Base-by-base conservation (phyloP, 2,329 filamentous ascomycete genomes). In the Ceratocystis alfenasii region DNA sequence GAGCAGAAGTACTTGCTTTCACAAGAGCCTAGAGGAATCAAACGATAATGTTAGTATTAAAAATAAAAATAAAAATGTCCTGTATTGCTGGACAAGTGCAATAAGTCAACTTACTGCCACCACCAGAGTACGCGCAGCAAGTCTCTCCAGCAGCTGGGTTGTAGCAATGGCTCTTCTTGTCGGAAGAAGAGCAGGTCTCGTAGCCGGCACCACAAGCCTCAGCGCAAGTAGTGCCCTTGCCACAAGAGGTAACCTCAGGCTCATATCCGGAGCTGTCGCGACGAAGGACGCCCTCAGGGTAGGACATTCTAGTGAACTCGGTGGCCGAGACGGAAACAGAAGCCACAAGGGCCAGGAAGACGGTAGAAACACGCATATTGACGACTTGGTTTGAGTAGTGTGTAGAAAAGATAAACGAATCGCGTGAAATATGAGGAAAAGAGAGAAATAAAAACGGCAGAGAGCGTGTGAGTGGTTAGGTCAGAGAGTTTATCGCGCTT, bases 1-100 rank as follows among this genome's bases (percentile, higher is more conserved):
- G 82, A 79, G 76, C 85, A 87, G 77, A 82, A 87, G 77, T 81
- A 87, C 62, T 82, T 83, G 17, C 75, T 73, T 41, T 83, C 79
- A 73, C 84, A 87, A 41, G 83, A 82, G 74, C 83, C 83, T 85
- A 64, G 36, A 41, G 2, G 12, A 41, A 12, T 3, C 36, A 7
- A 3, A 28, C 61, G 15, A n/a, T n/a, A 48, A 50, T 57, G 67
- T 68, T 53, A 68, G 66, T 60, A 25, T 20, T 1, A 1, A 20
- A 20, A 20, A 20, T 41, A 22, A 25, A 5, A 63, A n/a, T n/a
- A n/a, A n/a, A n/a, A n/a, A n/a, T 10, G 12, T 5, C 22, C 4
- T 10, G 10, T 60, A 3, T 36, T 25, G 1, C n/a, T 45, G 36
- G 10, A 41, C 1, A 5, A 10, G 28, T 36, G 12, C 22, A 5